phyloP scores from a whole-genome alignment of 2,329 filamentous ascomycete species.

The Penicillium hordei region DNA sequence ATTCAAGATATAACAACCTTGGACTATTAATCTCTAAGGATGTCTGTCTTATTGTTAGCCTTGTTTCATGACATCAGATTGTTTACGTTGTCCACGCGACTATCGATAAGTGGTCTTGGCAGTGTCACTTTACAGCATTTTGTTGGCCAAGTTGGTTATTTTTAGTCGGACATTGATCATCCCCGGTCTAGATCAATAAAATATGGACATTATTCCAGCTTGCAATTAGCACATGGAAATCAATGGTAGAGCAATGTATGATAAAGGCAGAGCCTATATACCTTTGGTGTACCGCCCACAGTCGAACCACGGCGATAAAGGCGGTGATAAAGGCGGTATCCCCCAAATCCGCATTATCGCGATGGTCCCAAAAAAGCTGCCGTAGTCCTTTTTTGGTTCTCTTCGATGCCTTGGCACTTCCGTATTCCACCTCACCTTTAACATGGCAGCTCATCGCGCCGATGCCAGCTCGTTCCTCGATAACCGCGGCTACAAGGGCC shows the following conservation, averaged over 20 bases:
- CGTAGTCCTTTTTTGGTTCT: slow-evolving; percentile 3
- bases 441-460: slow-evolving; percentile 64
- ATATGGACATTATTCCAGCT: neutral
- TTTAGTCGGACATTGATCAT: neutral
- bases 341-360: neutral
- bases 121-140: neutral
- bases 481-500: slow-evolving; percentile 76
- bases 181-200: neutral
- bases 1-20: neutral
- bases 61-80: slow-evolving; percentile 28
- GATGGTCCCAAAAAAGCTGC: neutral
- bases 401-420: slow-evolving; percentile 1
- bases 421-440: slow-evolving; percentile 1
- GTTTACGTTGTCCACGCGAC: slow-evolving; percentile 40
- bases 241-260: neutral
- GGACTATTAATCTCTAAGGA: neutral
- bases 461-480: slow-evolving; percentile 79
- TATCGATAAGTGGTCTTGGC: slow-evolving; percentile 42
- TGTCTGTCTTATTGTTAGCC: slow-evolving; percentile 7
- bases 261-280: neutral
- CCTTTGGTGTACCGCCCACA: neutral
- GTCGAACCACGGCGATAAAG: neutral
- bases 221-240: neutral
- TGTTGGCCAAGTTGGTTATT: neutral
- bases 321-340: slow-evolving; percentile 1